Evolutionary conservation across 139 green algal species (phyloP), one percentile per base, ranked within the genome.

Genomic region (Micromonas commoda): DNA sequence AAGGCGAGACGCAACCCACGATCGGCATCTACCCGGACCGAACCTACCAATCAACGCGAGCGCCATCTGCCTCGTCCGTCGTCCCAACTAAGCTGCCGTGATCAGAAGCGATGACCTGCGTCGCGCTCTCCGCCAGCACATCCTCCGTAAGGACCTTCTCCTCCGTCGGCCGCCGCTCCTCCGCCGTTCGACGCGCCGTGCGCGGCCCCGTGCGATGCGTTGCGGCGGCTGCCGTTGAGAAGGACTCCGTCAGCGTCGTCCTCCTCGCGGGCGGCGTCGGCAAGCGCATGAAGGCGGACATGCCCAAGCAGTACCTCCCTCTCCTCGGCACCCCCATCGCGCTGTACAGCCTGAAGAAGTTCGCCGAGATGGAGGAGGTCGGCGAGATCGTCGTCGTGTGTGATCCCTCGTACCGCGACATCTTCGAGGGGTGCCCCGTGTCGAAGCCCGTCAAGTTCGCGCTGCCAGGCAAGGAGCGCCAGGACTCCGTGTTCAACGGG

Each of bases 271-370:
- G 74, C 20, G 74, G 74, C 29, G 74, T 80, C 26, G 74, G 74
- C 13, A 80, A 81, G 38, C 64, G 76, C 19, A 81, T 81, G 76
- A 65, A 65, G 3, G 91, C 94, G 0, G 57, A 82, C 70, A 97
- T 98, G 66, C 95, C 95, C 29, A 99, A 99, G 87, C 95, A 99
- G 83, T 99, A 98, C 80, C 86, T 99, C 0, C 82, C 92, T 23
- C 83, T 99, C 3, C 65, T 80, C 24, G 93, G 92, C 2, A 70
- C 63, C 38, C 76, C 76, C 2, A 86, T 86, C 28, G 79, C 79
- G 34, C 54, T 84, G 29, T 83, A 81, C 71, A 81, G 85, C 79
- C 80, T 98, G 60, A 60, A 88, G 2, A 94, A 81, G 0, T 97
- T 98, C 85, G 84, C 87, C 0, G 73, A 31, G 24, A 97, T 98